Evolutionary conservation across 257 asterid species (phyloP).

Genomic region (Linaria vulgaris): DNA sequence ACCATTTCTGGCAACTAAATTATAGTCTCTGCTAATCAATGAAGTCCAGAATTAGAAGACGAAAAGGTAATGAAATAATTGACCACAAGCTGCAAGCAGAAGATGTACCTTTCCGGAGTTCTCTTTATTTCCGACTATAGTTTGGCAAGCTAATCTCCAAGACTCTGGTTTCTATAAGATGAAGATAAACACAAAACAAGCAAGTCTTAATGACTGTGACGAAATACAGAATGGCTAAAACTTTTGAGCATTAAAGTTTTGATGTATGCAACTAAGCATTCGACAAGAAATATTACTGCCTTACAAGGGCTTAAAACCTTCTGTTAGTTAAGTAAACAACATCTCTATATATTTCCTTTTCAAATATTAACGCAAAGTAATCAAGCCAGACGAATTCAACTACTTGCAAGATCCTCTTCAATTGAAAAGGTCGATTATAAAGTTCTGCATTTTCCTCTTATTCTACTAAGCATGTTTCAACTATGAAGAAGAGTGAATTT

Average conservation of each 20-base stretch:
- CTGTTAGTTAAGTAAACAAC: background rate
- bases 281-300: no score
- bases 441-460: no score
- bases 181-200: background rate
- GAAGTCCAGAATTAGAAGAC: background rate
- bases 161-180: constrained; percentile 78
- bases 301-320: no score
- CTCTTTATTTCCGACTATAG: constrained; percentile 90
- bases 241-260: background rate
- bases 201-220: background rate
- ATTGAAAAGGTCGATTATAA: no score
- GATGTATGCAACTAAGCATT: background rate
- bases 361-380: no score
- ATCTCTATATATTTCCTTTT: no score
- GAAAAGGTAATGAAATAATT: background rate
- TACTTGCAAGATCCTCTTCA: no score
- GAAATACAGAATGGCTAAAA: background rate
- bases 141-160: constrained; percentile 97
- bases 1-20: background rate
- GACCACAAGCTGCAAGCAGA: background rate
- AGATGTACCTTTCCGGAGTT: constrained; percentile 82
- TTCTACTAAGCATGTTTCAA: no score
- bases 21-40: background rate
- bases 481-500: background rate
- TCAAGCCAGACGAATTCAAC: no score